A percentile compares a stretch with the other conserved stretches of the same genome.
These are phyloP conservation scores for Lithocarpus polystachyus DNA, from an alignment of 306 rosid genomes.

Conservation along the genomic window DNA sequence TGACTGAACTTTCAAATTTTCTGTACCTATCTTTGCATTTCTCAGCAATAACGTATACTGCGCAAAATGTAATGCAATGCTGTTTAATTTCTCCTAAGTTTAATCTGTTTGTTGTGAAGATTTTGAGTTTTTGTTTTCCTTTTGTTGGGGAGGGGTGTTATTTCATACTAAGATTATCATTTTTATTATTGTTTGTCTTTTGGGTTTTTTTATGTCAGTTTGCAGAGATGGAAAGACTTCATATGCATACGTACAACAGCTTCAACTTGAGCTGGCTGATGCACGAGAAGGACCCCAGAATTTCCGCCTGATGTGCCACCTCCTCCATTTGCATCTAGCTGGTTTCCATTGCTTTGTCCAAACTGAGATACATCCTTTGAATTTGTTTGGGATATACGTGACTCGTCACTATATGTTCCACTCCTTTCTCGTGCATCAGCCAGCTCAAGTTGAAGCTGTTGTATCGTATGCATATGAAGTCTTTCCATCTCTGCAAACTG, in stretches of 20 bases:
- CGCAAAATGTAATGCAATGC: neutral
- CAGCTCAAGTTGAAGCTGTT: conserved; percentile 86
- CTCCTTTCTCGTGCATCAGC: conserved; percentile 84
- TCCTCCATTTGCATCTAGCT: conserved; percentile 55
- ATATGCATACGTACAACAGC: conserved; percentile 83
- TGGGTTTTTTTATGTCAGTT: conserved; percentile 49
- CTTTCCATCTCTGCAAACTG: conserved; percentile 96
- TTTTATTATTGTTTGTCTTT: conserved; percentile 12
- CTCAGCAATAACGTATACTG: neutral
- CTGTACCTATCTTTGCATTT: neutral
- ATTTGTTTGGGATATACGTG: conserved; percentile 52
- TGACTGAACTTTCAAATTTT: neutral
- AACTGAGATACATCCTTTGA: conserved; percentile 58
- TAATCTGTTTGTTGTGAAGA: neutral
- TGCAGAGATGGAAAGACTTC: conserved; percentile 93
- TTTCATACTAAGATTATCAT: neutral
- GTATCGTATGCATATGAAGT: conserved; percentile 74
- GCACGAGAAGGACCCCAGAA: conserved; percentile 64
- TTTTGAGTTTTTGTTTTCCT: neutral
- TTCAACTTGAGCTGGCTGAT: conserved; percentile 86
- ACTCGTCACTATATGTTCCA: conserved; percentile 67
- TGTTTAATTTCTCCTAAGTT: neutral
- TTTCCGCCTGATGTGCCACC: conserved; percentile 60
- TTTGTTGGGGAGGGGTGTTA: neutral
- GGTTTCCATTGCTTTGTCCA: conserved; percentile 69